Percentiles rank a stretch among this genome's conserved stretches.
These are phyloP conservation scores for Calocera cornea DNA, from an alignment of 768 basidiomycete species.

Conservation along the genomic window DNA sequence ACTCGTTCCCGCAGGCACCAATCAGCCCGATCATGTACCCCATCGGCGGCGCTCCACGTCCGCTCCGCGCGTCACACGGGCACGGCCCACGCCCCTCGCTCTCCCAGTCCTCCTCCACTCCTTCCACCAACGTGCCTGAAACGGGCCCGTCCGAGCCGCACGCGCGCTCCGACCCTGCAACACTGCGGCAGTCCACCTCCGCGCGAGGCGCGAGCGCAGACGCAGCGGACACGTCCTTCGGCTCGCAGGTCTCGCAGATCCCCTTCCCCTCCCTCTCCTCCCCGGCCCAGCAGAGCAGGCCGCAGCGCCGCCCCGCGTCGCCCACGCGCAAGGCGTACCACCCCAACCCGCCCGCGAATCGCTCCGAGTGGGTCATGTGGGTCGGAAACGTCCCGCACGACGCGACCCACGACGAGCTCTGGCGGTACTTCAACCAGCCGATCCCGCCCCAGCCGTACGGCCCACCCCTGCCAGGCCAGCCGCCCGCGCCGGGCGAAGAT, in stretches of 20 bases:
- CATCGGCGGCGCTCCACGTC: neutral
- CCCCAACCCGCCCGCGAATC: slow-evolving; percentile 33
- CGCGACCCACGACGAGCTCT: slow-evolving; percentile 70
- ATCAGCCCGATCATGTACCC: slow-evolving; percentile 4
- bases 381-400: slow-evolving; percentile 81
- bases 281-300: neutral
- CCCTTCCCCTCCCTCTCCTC: neutral
- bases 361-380: slow-evolving; percentile 95
- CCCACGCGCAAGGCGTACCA: slow-evolving; percentile 21
- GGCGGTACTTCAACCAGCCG: slow-evolving; percentile 58
- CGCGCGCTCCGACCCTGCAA: neutral
- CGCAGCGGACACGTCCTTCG: neutral
- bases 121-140: neutral
- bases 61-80: neutral
- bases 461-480: neutral
- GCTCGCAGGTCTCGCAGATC: neutral
- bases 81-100: neutral
- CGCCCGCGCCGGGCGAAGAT: neutral
- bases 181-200: neutral
- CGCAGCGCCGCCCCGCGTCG: neutral
- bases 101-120: neutral
- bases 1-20: neutral
- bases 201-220: neutral
- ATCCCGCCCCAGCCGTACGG: slow-evolving; percentile 11
- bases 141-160: neutral